Percentiles rank a stretch among this genome's conserved stretches.
Conservation (phyloP, 2,329 filamentous ascomycete species). For the Juglanconis oblonga region DNA sequence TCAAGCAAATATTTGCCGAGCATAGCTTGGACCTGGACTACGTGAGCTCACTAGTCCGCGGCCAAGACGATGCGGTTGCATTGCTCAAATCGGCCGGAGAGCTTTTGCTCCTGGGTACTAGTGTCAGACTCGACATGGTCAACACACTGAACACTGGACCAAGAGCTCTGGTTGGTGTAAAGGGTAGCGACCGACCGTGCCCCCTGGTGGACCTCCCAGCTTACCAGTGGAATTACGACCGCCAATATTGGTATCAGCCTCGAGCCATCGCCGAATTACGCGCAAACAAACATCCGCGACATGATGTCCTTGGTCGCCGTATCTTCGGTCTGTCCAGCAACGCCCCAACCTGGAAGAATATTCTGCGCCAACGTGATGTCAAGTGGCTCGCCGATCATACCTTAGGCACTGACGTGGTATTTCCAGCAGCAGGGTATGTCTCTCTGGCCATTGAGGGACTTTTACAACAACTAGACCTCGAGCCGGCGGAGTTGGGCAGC, state of each 20-base stretch:
- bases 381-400: conserved; percentile 34
- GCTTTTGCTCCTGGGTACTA: conserved; percentile 2
- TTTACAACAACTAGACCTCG: conserved; percentile 22
- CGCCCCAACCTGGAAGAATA: conserved; percentile 17
- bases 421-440: no score
- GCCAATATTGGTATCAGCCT: conserved; percentile 26
- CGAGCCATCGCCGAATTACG: conserved; percentile 29
- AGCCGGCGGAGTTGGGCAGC: neutral
- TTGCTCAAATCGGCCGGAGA: conserved; percentile 4
- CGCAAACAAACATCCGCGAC: conserved; percentile 21
- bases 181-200: neutral
- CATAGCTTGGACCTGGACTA: neutral
- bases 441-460: no score
- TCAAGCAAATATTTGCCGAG: no score
- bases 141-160: no score
- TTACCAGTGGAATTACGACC: conserved; percentile 16
- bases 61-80: neutral
- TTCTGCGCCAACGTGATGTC: conserved; percentile 15
- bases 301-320: conserved; percentile 22
- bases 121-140: neutral
- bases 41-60: neutral
- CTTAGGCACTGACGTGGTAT: conserved; percentile 12
- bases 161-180: neutral
- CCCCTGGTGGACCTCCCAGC: conserved; percentile 25
- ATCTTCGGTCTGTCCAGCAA: conserved; percentile 11